Evolutionary conservation across 176 grass and related monocot species (phyloP).

Genomic region (Thinopyrum elongatum): DNA sequence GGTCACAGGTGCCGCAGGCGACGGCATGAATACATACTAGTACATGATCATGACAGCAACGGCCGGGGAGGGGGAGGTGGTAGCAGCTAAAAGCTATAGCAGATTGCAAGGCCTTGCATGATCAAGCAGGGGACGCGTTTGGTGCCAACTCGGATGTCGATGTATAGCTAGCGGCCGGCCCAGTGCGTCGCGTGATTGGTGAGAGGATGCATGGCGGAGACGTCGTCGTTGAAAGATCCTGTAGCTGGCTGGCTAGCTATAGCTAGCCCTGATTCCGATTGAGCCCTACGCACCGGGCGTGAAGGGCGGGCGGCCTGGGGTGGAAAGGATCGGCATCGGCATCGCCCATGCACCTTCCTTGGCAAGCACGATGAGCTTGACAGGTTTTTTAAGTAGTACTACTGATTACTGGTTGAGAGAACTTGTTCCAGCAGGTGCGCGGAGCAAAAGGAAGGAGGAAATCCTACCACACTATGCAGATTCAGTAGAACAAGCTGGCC

Average conservation of each 20-base stretch:
- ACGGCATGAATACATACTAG: neutral
- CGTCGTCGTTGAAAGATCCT: neutral
- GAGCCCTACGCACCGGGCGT: slow-evolving; percentile 2
- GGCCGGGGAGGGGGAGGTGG: neutral
- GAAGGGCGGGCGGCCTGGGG: neutral
- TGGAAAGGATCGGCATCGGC: too few species aligned
- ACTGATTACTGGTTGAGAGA: neutral
- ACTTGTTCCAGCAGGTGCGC: neutral
- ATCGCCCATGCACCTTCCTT: neutral
- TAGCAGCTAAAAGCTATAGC: too few species aligned
- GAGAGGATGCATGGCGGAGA: neutral
- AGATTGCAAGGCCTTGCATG: neutral
- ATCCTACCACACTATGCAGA: neutral
- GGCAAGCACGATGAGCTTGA: neutral
- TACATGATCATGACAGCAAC: neutral
- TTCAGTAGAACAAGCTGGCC: neutral
- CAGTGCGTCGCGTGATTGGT: slow-evolving; percentile 3
- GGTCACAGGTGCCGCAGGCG: neutral
- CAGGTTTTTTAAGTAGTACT: neutral
- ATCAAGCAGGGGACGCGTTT: slow-evolving; percentile 6
- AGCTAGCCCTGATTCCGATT: slow-evolving; percentile 25
- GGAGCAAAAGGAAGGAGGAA: neutral
- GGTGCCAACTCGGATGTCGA: slow-evolving; percentile 30
- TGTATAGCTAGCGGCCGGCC: neutral
- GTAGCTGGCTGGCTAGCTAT: neutral